Percentiles rank a stretch among this genome's conserved stretches.
Conservation (phyloP, 768 basidiomycete species). For the Agaricus blazei region DNA sequence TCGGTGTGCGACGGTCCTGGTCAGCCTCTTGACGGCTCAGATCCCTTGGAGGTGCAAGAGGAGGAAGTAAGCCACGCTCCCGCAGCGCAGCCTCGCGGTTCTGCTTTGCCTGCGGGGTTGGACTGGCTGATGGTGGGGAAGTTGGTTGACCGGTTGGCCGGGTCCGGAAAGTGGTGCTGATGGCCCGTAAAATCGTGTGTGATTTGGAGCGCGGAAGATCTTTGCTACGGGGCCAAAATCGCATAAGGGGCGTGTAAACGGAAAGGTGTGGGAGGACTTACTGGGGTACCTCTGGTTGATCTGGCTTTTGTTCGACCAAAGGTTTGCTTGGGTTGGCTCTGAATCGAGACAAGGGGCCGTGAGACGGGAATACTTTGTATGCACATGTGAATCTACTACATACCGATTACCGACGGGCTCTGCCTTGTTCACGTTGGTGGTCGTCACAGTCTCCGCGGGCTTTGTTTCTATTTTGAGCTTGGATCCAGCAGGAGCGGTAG, state of each 20-base stretch:
- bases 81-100: conserved; percentile 54
- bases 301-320: conserved; percentile 3
- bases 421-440: neutral
- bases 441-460: neutral
- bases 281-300: conserved; percentile 12
- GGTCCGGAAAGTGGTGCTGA: conserved; percentile 14
- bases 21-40: conserved; percentile 36
- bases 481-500: neutral
- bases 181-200: conserved; percentile 10
- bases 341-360: neutral
- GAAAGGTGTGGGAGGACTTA: conserved; percentile 8
- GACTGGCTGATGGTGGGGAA: conserved; percentile 14
- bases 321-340: conserved; percentile 1
- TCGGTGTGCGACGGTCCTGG: conserved; percentile 30
- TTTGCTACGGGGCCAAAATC: neutral
- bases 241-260: conserved; percentile 1
- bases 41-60: conserved; percentile 35
- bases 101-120: conserved; percentile 26
- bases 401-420: neutral
- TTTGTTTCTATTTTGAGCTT: conserved; percentile 2
- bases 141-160: neutral
- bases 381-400: neutral
- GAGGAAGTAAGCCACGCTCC: conserved; percentile 54
- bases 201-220: conserved; percentile 13
- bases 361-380: conserved; percentile 6